Evolutionary conservation across 2,329 filamentous ascomycete genomes (phyloP).

Genomic region (Fusarium sp.): DNA sequence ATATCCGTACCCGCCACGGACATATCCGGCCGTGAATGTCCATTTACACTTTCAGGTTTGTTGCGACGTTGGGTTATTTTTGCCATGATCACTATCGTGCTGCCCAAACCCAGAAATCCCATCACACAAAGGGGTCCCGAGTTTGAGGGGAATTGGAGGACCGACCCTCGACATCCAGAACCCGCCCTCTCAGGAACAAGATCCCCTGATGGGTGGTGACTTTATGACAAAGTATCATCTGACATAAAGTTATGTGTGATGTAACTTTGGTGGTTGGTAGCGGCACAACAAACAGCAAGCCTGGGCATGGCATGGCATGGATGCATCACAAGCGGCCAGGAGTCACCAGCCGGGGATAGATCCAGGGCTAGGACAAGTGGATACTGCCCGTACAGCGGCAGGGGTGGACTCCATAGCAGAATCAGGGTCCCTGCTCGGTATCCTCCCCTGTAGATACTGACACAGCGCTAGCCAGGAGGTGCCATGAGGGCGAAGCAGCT

Average conservation of each 20-base stretch:
- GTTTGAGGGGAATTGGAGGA: slow-evolving; percentile 46
- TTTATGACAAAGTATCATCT: slow-evolving; percentile 23
- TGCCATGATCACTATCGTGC: background rate
- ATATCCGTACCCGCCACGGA: slow-evolving; percentile 24
- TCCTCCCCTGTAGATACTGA: slow-evolving; percentile 39
- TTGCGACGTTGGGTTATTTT: background rate
- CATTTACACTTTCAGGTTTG: background rate
- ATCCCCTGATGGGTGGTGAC: slow-evolving; percentile 30
- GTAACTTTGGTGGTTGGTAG: slow-evolving; percentile 32
- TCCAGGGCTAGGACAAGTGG: slow-evolving; percentile 17
- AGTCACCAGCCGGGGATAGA: slow-evolving; percentile 21
- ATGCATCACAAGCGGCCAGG: slow-evolving; percentile 22
- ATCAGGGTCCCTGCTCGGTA: slow-evolving; percentile 38
- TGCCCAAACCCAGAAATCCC: slow-evolving; percentile 12
- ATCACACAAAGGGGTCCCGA: slow-evolving; percentile 40
- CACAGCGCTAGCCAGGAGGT: slow-evolving; percentile 39
- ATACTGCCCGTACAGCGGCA: slow-evolving; percentile 12
- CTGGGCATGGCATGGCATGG: slow-evolving; percentile 29
- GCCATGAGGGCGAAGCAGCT: slow-evolving; percentile 9
- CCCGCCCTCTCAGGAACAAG: slow-evolving; percentile 20
- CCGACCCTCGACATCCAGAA: slow-evolving; percentile 36
- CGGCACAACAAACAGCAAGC: slow-evolving; percentile 23
- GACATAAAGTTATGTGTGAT: slow-evolving; percentile 12
- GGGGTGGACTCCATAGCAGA: slow-evolving; percentile 25
- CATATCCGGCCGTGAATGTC: slow-evolving; percentile 12